Base-by-base conservation (phyloP, 2,329 filamentous ascomycete genomes). In the Ustulina deusta region DNA sequence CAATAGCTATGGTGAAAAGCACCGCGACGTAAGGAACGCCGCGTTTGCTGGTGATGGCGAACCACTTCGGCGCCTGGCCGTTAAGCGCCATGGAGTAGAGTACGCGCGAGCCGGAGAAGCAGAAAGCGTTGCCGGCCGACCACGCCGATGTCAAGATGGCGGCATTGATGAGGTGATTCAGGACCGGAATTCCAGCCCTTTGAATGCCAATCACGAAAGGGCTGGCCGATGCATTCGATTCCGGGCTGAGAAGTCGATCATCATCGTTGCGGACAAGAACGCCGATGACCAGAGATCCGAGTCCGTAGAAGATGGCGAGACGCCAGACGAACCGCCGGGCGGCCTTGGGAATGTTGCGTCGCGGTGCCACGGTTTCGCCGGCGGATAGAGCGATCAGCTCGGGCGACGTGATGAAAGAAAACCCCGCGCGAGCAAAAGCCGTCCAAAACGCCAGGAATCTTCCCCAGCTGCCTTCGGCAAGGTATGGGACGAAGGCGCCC, bases 121-220 rank as follows among this genome's bases (percentile, higher is more conserved):
- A 81, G 81, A 87, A 88, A 0, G 86, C 86, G 74, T 88, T 89
- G 29, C 84, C 86, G 6, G 87, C 87, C 1, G 86, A 88, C 83
- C 86, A 88, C 1, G 89, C 90, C 6, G 88, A 90, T 17, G 90
- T 89, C 59, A 92, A 81, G 72, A 92, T 87, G 22, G 87, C 88
- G 38, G 85, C 89, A 75, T 93, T 92, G 81, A 92, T 89, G 72
- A 91, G 84, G 68, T 86, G 87, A 72, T 90, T 87, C 1, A 93
- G 84, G 0, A 83, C 85, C 1, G 81, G 79, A 72, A 94, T 93
- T 11, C 87, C 84, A 5, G 90, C 84, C 25, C 86, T 82, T 75
- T 89, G 84, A 80, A 93, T 93, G 36, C 90, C 90, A 71, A 89
- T 86, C 58, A 89, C 87, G 78, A 90, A 88, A 1, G 89, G 89